phyloP scores from a whole-genome alignment of 495 filamentous ascomycete species.

The Cetradonia linearis region DNA sequence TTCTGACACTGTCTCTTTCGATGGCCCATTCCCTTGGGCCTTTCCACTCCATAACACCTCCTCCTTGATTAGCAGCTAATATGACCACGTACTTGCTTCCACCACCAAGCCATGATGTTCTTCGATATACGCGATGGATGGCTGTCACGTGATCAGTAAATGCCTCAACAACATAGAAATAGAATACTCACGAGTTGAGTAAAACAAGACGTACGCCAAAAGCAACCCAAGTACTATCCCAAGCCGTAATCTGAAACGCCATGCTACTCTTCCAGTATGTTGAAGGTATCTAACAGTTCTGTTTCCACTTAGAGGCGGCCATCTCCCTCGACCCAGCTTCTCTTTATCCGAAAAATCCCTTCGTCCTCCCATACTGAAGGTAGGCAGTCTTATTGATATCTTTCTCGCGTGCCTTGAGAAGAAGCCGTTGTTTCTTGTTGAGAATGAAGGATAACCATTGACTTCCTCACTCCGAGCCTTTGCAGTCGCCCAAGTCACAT shows the following conservation, averaged over 20 bases:
- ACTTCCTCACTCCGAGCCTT: slow-evolving; percentile 69
- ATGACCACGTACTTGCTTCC: slow-evolving; percentile 91
- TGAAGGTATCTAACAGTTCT: slow-evolving; percentile 28
- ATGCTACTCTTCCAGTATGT: slow-evolving; percentile 35
- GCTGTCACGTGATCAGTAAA: slow-evolving; percentile 26
- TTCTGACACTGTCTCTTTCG: slow-evolving; percentile 88
- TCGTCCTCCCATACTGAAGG: slow-evolving; percentile 41
- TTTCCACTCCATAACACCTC: slow-evolving; percentile 99
- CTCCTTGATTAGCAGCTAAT: slow-evolving; percentile 84
- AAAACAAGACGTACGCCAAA: slow-evolving; percentile 53
- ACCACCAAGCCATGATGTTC: slow-evolving; percentile 56
- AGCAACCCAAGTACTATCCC: slow-evolving; percentile 51
- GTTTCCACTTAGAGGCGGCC: slow-evolving; percentile 29
- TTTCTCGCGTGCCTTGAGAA: slow-evolving; percentile 67
- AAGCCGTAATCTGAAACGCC: slow-evolving; percentile 50
- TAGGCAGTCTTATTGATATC: slow-evolving; percentile 62
- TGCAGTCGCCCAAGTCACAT: slow-evolving; percentile 68
- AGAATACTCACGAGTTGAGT: slow-evolving; percentile 50
- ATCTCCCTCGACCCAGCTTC: slow-evolving; percentile 49
- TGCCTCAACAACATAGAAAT: no score
- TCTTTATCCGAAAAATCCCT: slow-evolving; percentile 63
- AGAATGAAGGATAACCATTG: slow-evolving; percentile 71
- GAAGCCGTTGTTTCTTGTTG: slow-evolving; percentile 69
- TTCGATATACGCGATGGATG: slow-evolving; percentile 40
- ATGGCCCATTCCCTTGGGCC: slow-evolving; percentile 96